Base-by-base conservation (phyloP, 2,329 filamentous ascomycete species). In the Orbilia quercus region DNA sequence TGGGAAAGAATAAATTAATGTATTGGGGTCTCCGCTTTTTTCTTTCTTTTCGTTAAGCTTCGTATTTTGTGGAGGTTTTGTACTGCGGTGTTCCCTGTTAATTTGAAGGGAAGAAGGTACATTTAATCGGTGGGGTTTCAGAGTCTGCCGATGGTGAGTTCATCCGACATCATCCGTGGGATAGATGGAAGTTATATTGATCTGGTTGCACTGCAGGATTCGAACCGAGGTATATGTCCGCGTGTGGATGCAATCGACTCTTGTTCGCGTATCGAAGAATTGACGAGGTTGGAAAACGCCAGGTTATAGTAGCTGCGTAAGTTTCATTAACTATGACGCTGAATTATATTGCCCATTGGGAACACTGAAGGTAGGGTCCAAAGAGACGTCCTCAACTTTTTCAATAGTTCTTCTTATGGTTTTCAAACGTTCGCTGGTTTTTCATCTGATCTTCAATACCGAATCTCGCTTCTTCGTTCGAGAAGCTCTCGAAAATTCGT, bases 381-480 rank as follows among this genome's bases (percentile, higher is more conserved):
- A n/a, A n/a, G n/a, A n/a, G n/a, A n/a, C n/a, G n/a, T 31, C 9
- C 28, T 31, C 28, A 31, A 31, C 28, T 31, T 31, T 9, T 4
- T 31, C 28, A 31, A 5, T 31, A 31, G 28, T 31, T 31, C 28
- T 31, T 31, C 9, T 31, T 9, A 4, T 9, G 28, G 28, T 4
- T 9, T 31, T 31, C 28, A n/a, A n/a, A n/a, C 9, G 28, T 31
- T 31, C 9, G 28, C 28, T 50, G 25, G 7, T 2, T 53, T 53
- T 54, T 54, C 50, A n/a, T 54, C 50, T 38, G 50, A 54, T 54
- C 50, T 54, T n/a, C n/a, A 16, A 16, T 7, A 12, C n/a, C 36
- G 28, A 34, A 40, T 1, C 4, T 28, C 34, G 31, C 18, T 54
- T 38, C 34, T 16, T 28, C 31, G 7, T 25, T 54, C 28, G 6